phyloP scores from a whole-genome alignment of 148 eudicot species.

The Silene uniflora region DNA sequence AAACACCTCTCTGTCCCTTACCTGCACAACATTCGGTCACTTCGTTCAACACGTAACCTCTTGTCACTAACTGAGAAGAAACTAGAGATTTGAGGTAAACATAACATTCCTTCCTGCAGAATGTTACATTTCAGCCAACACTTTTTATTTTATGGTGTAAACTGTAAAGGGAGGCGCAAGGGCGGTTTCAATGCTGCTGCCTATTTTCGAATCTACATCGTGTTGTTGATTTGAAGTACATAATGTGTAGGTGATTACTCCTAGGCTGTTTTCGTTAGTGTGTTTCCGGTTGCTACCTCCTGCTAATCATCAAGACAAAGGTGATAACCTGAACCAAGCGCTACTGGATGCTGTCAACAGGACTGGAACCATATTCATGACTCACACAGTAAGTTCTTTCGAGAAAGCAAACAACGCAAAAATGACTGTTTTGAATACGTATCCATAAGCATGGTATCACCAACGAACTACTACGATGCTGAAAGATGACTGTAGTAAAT shows the following conservation, averaged over 20 bases:
- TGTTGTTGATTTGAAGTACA: not conserved
- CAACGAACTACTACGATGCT: too few relatives aligned
- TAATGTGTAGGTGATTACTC: conserved; percentile 57
- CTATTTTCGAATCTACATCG: not conserved
- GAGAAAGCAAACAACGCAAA: too few relatives aligned
- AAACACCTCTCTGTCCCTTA: too few relatives aligned
- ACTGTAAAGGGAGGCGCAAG: too few relatives aligned
- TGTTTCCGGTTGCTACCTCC: conserved; percentile 76
- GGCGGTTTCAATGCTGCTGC: not conserved
- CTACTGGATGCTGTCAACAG: conserved; percentile 78
- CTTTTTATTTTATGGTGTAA: not conserved
- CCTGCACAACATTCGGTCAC: too few relatives aligned
- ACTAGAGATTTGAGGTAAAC: conserved; percentile 79
- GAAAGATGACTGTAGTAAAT: too few relatives aligned
- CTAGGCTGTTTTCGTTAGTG: conserved; percentile 74
- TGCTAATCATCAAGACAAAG: conserved; percentile 28
- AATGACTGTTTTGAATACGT: not conserved
- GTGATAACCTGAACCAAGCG: conserved; percentile 61
- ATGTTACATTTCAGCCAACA: not conserved
- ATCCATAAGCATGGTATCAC: too few relatives aligned
- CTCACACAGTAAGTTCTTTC: conserved; percentile 61
- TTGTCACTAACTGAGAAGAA: too few relatives aligned
- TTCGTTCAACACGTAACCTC: too few relatives aligned
- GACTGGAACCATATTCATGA: conserved; percentile 71
- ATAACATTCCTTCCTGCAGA: not conserved